Evolutionary conservation across 139 green algal species (phyloP), one percentile per base, ranked within the genome.

Genomic region (Eudorina sp.): DNA sequence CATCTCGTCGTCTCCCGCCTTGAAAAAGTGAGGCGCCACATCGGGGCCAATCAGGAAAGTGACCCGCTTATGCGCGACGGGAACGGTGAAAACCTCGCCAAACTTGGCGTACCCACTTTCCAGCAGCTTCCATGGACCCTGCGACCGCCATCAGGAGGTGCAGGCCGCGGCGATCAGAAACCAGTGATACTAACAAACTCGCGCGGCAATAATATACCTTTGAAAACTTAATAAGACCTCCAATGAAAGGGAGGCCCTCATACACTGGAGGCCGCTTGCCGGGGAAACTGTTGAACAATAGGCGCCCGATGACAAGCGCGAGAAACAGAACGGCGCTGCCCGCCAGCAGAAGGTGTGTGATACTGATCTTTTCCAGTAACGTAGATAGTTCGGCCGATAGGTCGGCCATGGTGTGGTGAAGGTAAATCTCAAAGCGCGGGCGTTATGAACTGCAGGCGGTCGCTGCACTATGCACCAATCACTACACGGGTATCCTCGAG

Each of bases 1-100:
- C 91, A 99, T 95, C 74, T 97, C 94, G 27, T 98, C 96, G 84
- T 99, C 97, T 29, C 89, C 95, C 34, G 95, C 97, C 88, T 99
- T 99, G 95, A 98, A 99, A 83, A 99, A 99, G 91, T 99, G 96
- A 0, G 95, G 88, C 18, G 92, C 93, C 1, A 96, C 97, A 48
- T 97, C 89, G 7, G 98, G 97, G 9, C 97, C 97, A 25, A 99
- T 95, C 38, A 99, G 89, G 90, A 99, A 99, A 31, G 98, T 99
- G 75, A 99, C 96, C 19, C 94, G 94, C 89, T 98, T 97, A 94
- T 99, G 96, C 29, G 97, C 90, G n/a, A 99, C 92, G n/a, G 96
- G 95, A 27, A 99, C 95, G 36, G 97, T 99, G 89, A 99, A 99
- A 21, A 97, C 97, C 69, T 99, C 97, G 43, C 98, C 98, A 84